Evolutionary conservation across 225 moss, liverwort and hornwort species (phyloP), one percentile per base, ranked within the genome.

Genomic region (Anthoceros angustus): DNA sequence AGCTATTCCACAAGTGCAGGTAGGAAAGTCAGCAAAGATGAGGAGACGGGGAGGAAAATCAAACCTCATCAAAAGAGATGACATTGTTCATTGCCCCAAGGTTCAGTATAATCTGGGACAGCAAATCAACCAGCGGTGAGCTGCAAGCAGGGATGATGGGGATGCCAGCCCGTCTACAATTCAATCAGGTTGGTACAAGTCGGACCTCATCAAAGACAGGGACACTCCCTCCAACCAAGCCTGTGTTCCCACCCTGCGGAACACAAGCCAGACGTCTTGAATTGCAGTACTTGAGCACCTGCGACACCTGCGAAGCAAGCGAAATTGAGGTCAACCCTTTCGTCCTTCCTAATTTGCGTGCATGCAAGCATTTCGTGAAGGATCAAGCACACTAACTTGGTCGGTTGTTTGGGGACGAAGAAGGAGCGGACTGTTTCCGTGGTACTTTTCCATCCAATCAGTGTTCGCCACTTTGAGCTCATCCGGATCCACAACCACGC

Each of bases 161-260:
- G 25, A 16, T 40, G 69, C 61, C 55, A 21, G 8, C 24, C n/a
- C n/a, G 16, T 55, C n/a, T 20, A 62, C 32, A 74, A 9, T 9
- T 64, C 24, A 16, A 64, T 40, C 39, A 38, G 16, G 64, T 23
- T 12, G 1, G 21, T 39, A 25, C 8, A 62, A 25, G 62, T 25
- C 24, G 39, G 49, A 92, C 92, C 87, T 98, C 91, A 46, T 98
- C 95, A 72, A 85, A 80, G 62, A 98, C 87, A 69, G 95, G 95
- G 70, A 98, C 95, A 82, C 95, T 80, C 62, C 91, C 95, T 63
- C 95, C 95, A 60, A 91, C 95, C 77, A 98, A 83, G 74, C 95
- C 91, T 73, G 95, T 95, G 62, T 95, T 95, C 9, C 95, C 95
- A 75, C 95, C 95, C 69, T 95, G 95, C 12, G 95, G 95, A 43